A percentile compares a stretch with the other conserved stretches of the same genome.
phyloP scores from a whole-genome alignment of 2,329 filamentous ascomycete genomes.

The Penicillium sp. region DNA sequence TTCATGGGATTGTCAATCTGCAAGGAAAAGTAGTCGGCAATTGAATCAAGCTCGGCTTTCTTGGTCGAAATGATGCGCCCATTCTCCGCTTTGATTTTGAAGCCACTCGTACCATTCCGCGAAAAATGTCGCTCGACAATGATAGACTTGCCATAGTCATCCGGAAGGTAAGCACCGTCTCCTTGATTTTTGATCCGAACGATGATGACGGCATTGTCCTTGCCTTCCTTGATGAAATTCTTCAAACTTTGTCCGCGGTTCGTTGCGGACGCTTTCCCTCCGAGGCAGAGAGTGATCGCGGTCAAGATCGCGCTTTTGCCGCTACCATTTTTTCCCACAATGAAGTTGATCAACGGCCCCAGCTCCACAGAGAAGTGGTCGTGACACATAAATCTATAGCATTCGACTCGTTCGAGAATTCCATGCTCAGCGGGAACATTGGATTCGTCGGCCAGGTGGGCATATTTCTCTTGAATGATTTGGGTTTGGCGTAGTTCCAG shows the following conservation, averaged over 20 bases:
- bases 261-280: conserved; percentile 85
- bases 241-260: conserved; percentile 88
- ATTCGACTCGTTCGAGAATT: conserved; percentile 80
- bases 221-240: conserved; percentile 82
- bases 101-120: conserved; percentile 66
- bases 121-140: conserved; percentile 87
- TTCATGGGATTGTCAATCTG: conserved; percentile 98
- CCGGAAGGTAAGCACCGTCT: conserved; percentile 72
- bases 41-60: conserved; percentile 81
- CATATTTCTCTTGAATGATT: conserved; percentile 50
- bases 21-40: conserved; percentile 85
- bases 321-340: conserved; percentile 94
- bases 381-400: conserved; percentile 96
- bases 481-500: conserved; percentile 60
- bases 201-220: conserved; percentile 62
- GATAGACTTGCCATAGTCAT: conserved; percentile 77
- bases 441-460: conserved; percentile 48
- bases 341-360: conserved; percentile 96
- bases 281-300: conserved; percentile 87
- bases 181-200: conserved; percentile 91
- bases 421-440: conserved; percentile 76
- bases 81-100: conserved; percentile 73
- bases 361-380: conserved; percentile 70
- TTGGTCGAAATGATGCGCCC: conserved; percentile 72
- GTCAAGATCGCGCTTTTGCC: conserved; percentile 95